Evolutionary conservation across 192 early-diverging fungal genomes (phyloP), one percentile per base, ranked within the genome.

Genomic region (Chytriomyces sp.): DNA sequence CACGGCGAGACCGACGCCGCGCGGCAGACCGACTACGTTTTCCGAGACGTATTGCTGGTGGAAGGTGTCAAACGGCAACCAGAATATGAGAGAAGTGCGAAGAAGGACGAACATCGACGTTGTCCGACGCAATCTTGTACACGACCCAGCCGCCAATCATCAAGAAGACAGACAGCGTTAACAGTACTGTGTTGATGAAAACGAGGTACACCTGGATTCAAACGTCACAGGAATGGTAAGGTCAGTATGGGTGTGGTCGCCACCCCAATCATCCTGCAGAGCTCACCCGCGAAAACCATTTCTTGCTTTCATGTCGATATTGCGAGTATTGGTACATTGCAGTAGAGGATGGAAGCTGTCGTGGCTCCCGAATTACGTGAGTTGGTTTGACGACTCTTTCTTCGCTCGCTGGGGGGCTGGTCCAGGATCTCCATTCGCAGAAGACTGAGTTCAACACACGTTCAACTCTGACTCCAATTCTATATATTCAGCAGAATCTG

Each of bases 281-380:
- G 52, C 63, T 25, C 63, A 65, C 63, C 40, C 63, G 38, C 41
- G 63, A 65, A 28, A 65, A 65, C 63, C 63, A 65, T 28, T 65
- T 65, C 63, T 65, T 65, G n/a, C 39, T 49, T 34, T 65, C 63
- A 28, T 65, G 63, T 8, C 63, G 39, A 41, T 31, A 65, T 17
- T 52, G 41, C 2, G 38, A 7, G 40, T 65, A 65, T 52, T 19
- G 17, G 49, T 65, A 65, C 41, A 65, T 61, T 44, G 41, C n/a
- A 12, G 41, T n/a, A 44, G 41, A n/a, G 8, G 41, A n/a, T 44
- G n/a, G n/a, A n/a, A n/a, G n/a, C n/a, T n/a, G n/a, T n/a, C n/a
- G n/a, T n/a, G n/a, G n/a, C n/a, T n/a, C n/a, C n/a, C n/a, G n/a
- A n/a, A n/a, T n/a, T n/a, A n/a, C n/a, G n/a, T n/a, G n/a, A n/a